Evolutionary conservation across 805 yeast genomes (phyloP), one percentile per base, ranked within the genome.

Genomic region (Cyberlindnera mycetangii): DNA sequence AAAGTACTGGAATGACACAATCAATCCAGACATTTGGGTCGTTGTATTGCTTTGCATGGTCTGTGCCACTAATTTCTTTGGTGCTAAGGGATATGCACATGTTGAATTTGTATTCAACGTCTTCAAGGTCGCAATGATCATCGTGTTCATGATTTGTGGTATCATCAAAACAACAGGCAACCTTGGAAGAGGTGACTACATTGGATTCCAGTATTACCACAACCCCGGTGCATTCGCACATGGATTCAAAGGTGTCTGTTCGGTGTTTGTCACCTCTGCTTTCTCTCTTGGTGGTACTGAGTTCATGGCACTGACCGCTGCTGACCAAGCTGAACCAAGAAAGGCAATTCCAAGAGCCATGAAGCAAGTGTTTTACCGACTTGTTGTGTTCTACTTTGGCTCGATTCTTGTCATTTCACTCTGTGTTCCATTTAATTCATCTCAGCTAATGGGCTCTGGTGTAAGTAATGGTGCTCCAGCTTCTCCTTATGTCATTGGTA

Each of bases 401-500:
- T 70, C 79, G 14, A 69, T 75, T 49, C 64, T 67, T 37, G 61
- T 75, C 48, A 67, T 71, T 49, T 80, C 83, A 39, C 70, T 70
- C 50, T 67, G 73, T 59, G 85, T 81, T 40, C 83, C 85, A 12
- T 77, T 64, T 55, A 58, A 72, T 52, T 60, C 69, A 19, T 55
- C 67, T 31, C 60, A 70, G 56, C 62, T 74, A 37, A 65, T 67
- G 58, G 81, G 81, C 21, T 55, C 69, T 3, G 55, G 65, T 18
- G 24, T 41, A 7, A 28, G 36, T 31, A 53, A 64, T 36, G 64
- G 67, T 35, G 77, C 71, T 48, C 69, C 76, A 37, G 80, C 84
- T 1, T 83, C 89, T n/a, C 88, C 89, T 24, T 82, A 76, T 53
- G 85, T 82, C 44, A 72, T 83, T 59, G 85, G 87, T 27, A 69